Evolutionary conservation across 2,329 filamentous ascomycete species (phyloP).

Genomic region (Fusarium sp.): DNA sequence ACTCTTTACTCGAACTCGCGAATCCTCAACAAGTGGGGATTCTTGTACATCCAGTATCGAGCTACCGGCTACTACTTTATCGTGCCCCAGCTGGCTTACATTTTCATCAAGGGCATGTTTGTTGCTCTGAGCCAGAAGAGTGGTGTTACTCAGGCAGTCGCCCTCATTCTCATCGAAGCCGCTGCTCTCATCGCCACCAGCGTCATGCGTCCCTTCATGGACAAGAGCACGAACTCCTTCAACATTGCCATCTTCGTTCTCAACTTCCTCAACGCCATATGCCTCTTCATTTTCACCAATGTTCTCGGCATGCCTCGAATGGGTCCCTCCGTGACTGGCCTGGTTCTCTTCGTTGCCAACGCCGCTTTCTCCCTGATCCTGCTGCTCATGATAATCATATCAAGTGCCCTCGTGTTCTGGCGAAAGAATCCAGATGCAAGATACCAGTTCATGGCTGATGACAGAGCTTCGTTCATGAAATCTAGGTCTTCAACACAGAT

Average conservation of each 20-base stretch:
- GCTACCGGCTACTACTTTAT: slow-evolving; percentile 97
- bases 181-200: slow-evolving; percentile 78
- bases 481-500: slow-evolving; percentile 77
- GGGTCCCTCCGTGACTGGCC: slow-evolving; percentile 86
- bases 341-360: slow-evolving; percentile 89
- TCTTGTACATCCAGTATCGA: slow-evolving; percentile 96
- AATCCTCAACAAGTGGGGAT: slow-evolving; percentile 95
- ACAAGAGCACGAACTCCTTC: slow-evolving; percentile 96
- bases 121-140: slow-evolving; percentile 80
- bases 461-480: slow-evolving; percentile 97
- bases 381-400: slow-evolving; percentile 76
- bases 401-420: slow-evolving; percentile 73
- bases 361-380: slow-evolving; percentile 84
- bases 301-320: slow-evolving; percentile 85
- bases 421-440: slow-evolving; percentile 96
- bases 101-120: slow-evolving; percentile 86
- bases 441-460: slow-evolving; percentile 95
- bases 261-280: slow-evolving; percentile 91
- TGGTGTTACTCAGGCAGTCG: slow-evolving; percentile 81
- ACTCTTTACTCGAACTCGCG: slow-evolving; percentile 94
- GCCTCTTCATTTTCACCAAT: slow-evolving; percentile 86
- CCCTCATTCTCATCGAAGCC: slow-evolving; percentile 83
- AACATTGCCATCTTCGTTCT: slow-evolving; percentile 91
- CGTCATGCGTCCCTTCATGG: slow-evolving; percentile 93
- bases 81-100: slow-evolving; percentile 78